Base-by-base conservation (phyloP, 352 stramenopile genomes). In the Globisporangium yorkense region DNA sequence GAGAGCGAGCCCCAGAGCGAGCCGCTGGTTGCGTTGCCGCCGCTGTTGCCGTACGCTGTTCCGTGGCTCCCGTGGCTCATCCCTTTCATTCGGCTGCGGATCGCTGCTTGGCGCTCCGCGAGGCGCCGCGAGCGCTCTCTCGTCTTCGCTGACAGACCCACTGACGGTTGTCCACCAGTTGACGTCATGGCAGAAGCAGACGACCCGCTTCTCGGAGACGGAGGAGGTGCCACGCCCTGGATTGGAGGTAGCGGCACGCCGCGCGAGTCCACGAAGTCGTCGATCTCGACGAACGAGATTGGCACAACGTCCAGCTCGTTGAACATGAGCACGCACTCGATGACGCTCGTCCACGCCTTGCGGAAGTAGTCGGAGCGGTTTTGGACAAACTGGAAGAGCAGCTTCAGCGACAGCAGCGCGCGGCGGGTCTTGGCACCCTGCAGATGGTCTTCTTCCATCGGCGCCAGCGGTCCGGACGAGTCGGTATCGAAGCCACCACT, bases 291-390 rank as follows among this genome's bases (percentile, higher is more conserved):
- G n/a, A 95, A 62, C 18, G 85, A 94, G 3, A 79, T 90, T 16
- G 85, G 85, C 24, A 92, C 75, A 0, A 87, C 83, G 51, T 95
- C 86, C 20, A 95, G 62, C 63, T 93, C 84, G 59, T 95, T 95
- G 56, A 95, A 94, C 78, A 94, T 89, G 31, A 95, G 70, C 57
- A 94, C 72, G 49, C 84, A 93, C 57, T 95, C 86, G 41, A 93
- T 73, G 5, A 95, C 80, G 31, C 75, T 89, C 13, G 76, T 71
- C 86, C 86, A 95, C 1, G 81, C 84, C 56, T 91, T 89, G 51
- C 75, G 74, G 56, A 95, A 88, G 43, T 70, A 83, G 59, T 89
- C 86, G 37, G 72, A 83, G 39, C 83, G 81, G 52, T 88, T 88
- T 61, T 89, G 79, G 5, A 92, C 84, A 66, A 95, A 91, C 59